Conservation (phyloP, 306 rosid species). For the Lathyrus aphaca region DNA sequence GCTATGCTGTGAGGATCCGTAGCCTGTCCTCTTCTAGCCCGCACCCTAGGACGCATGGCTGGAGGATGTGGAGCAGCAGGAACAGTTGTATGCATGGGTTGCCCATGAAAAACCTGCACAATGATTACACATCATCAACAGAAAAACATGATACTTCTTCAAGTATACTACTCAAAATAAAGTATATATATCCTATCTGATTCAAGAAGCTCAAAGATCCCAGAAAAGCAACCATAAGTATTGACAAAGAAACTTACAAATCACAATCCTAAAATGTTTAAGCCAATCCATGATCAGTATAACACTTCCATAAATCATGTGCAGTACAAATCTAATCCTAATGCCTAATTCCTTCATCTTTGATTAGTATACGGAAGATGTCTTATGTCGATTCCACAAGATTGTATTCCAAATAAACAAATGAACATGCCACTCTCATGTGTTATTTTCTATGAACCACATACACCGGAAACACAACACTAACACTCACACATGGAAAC, state of each 20-base stretch:
- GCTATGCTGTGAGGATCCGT: constrained; percentile 99
- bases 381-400: not conserved
- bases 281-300: constrained; percentile 25
- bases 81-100: constrained; percentile 63
- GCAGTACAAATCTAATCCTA: constrained; percentile 22
- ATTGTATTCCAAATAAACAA: constrained; percentile 31
- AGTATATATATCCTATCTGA: constrained; percentile 21
- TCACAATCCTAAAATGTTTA: constrained; percentile 22
- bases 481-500: too few species aligned
- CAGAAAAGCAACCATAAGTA: not conserved
- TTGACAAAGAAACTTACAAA: constrained; percentile 11
- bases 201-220: constrained; percentile 24
- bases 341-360: not conserved
- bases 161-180: constrained; percentile 18
- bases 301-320: constrained; percentile 21
- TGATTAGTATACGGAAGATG: not conserved
- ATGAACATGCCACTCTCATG: too few species aligned
- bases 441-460: too few species aligned
- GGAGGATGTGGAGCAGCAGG: constrained; percentile 89
- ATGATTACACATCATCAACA: constrained; percentile 27
- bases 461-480: too few species aligned
- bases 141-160: not conserved
- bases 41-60: constrained; percentile 92
- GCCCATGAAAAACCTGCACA: constrained; percentile 83
- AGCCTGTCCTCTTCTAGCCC: constrained; percentile 98